Evolutionary conservation across 164 flowering plant genomes (phyloP).

Genomic region (Dillenia suffruticosa): DNA sequence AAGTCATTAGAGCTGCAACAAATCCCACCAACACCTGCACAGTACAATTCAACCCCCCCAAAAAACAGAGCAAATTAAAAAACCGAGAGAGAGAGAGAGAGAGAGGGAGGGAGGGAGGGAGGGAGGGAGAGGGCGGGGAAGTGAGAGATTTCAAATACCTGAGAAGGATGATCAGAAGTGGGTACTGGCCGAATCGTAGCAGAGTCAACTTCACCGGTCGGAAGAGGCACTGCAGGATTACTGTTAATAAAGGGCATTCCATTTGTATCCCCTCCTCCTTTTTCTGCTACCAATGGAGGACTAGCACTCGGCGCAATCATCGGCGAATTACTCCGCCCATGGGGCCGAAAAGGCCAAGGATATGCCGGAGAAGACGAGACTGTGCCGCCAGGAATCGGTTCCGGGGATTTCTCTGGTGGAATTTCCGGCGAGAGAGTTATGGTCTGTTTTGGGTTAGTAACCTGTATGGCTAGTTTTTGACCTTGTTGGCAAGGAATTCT

Average conservation of each 20-base stretch:
- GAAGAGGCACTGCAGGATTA: constrained; percentile 90
- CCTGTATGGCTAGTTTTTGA: constrained; percentile 60
- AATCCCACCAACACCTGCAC: constrained; percentile 33
- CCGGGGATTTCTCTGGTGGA: constrained; percentile 41
- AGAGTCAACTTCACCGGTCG: constrained; percentile 86
- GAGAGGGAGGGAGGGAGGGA: too few species aligned
- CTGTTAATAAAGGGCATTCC: constrained; percentile 81
- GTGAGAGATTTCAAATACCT: constrained; percentile 24
- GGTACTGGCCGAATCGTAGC: constrained; percentile 68
- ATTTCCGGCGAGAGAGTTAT: constrained; percentile 13
- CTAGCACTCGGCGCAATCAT: constrained; percentile 27
- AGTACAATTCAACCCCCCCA: constrained; percentile 12
- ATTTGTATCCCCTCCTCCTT: constrained; percentile 21
- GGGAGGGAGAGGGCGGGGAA: not conserved
- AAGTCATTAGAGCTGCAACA: constrained; percentile 22
- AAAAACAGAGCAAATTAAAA: not conserved
- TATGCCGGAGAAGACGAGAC: constrained; percentile 54
- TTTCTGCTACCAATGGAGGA: constrained; percentile 36
- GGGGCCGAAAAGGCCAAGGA: constrained; percentile 55
- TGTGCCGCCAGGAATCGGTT: constrained; percentile 47
- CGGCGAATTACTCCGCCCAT: constrained; percentile 26
- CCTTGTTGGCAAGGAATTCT: constrained; percentile 39
- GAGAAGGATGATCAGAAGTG: constrained; percentile 31
- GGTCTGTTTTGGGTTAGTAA: constrained; percentile 21
- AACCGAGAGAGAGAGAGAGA: not conserved